Evolutionary conservation across 1,284 basidiomycete genomes (phyloP), one percentile per base, ranked within the genome.

Genomic region (Trichosporon asahii): DNA sequence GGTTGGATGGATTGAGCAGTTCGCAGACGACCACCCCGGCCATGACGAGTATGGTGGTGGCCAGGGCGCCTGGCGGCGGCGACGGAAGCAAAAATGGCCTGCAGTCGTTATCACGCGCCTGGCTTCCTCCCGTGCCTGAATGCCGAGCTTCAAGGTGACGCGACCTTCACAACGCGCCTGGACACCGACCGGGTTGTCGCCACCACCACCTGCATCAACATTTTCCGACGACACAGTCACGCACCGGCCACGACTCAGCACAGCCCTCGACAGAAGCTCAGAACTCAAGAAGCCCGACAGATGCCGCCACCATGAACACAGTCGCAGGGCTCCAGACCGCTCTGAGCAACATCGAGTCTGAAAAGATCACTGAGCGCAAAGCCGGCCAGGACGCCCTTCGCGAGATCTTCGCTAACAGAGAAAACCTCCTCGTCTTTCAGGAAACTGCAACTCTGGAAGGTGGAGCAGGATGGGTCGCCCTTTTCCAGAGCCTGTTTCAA

Each of bases 401-500:
- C 40, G 85, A 86, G 27, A 84, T 88, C 55, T 91, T 95, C 72
- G 80, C 85, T n/a, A 86, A 87, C 70, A 84, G 87, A 46, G 82
- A 85, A 40, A 87, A 86, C 60, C 86, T 92, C 73, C 86, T 72
- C 15, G 14, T 64, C 8, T 80, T 80, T 46, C 76, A 79, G 15
- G 88, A 79, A 77, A 86, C 73, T 1, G 79, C 79, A 6, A 27
- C 64, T 25, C 79, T 82, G 27, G 79, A 84, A 11, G 82, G 88
- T 27, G 88, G 87, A 8, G 83, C 84, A 60, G 75, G 80, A 25
- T 96, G 92, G 93, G 82, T 90, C 40, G 84, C 86, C 8, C 84
- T 94, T 2, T 92, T 91, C 76, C 88, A 93, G 77, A 88, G 88
- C 23, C 84, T 95, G 11, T 94, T 93, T 80, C 83, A 84, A 12